Base-by-base conservation (phyloP, 805 yeast genomes). In the Peterozyma xylosa region DNA sequence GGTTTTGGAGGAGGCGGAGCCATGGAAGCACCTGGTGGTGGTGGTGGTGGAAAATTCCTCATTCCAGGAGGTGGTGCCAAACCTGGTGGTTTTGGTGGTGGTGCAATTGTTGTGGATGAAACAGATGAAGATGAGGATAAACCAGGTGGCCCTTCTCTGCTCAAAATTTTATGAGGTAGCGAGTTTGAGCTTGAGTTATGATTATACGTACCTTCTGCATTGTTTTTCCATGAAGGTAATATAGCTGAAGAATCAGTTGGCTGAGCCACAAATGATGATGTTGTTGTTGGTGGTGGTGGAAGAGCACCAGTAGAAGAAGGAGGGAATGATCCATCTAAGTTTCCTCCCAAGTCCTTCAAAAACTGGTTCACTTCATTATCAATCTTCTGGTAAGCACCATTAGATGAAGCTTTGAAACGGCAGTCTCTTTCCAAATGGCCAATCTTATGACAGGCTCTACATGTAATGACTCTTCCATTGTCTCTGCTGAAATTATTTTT, bases 401-500 rank as follows among this genome's bases (percentile, higher is more conserved):
- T n/a, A 33, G 35, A 33, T 40, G 32, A n/a, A 35, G n/a, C 35
- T 32, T 41, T 38, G 30, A 47, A 53, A 35, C 45, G 55, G 71
- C 99, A 93, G 63, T 93, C 98, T 46, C 88, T 71, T 1, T 95
- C 90, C 49, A 80, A 78, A 63, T 91, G 98, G 1, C 98, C 99
- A 27, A 74, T 67, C 42, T 74, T 74, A 1, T 95, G 95, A 72
- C 98, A 91, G 13, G 69, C 70, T 30, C 78, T 70, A 64, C 98
- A 93, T 13, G 81, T 73, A 37, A 91, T 67, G 38, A 57, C 74
- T 45, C 67, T 37, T 15, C 37, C 11, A 14, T 21, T 13, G 21
- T 17, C 18, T 11, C 11, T 76, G 42, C 74, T 72, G 70, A 61
- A 78, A 30, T 64, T 69, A 45, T 68, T 69, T 46, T 69, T 63